Evolutionary conservation across 2,329 filamentous ascomycete genomes (phyloP).

Genomic region (Aspergillus alliaceus): DNA sequence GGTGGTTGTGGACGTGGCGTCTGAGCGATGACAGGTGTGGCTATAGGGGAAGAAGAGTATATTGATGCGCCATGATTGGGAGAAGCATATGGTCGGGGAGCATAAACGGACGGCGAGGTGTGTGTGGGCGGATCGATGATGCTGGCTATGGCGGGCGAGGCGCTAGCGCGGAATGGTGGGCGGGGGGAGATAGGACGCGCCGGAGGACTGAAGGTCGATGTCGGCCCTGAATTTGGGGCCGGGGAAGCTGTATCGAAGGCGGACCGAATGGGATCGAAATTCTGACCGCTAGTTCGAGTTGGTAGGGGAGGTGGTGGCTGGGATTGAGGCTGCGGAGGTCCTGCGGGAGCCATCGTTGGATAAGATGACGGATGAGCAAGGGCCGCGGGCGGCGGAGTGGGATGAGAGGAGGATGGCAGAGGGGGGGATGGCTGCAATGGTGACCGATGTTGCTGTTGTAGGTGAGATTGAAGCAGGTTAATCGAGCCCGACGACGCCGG

Average conservation of each 20-base stretch:
- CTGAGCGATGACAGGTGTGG: slow-evolving; percentile 22
- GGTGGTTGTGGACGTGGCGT: slow-evolving; percentile 26
- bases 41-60: slow-evolving; percentile 26
- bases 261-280: slow-evolving; percentile 85
- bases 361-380: slow-evolving; percentile 28
- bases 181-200: slow-evolving; percentile 51
- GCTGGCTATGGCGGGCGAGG: slow-evolving; percentile 88
- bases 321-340: slow-evolving; percentile 42
- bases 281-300: slow-evolving; percentile 70
- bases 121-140: slow-evolving; percentile 69
- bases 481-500: not conserved
- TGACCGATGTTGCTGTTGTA: slow-evolving; percentile 16
- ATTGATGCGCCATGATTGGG: slow-evolving; percentile 26
- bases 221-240: slow-evolving; percentile 31
- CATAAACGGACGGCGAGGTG: slow-evolving; percentile 30
- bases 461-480: slow-evolving; percentile 18
- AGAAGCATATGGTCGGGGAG: slow-evolving; percentile 27
- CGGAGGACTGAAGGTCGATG: slow-evolving; percentile 44
- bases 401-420: slow-evolving; percentile 32
- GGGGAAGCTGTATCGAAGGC: slow-evolving; percentile 53
- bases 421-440: slow-evolving; percentile 16
- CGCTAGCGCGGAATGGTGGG: slow-evolving; percentile 68
- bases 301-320: slow-evolving; percentile 43
- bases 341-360: slow-evolving; percentile 21
- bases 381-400: slow-evolving; percentile 15